Base-by-base conservation (phyloP, 2,329 filamentous ascomycete genomes). In the Fusarium sp. region DNA sequence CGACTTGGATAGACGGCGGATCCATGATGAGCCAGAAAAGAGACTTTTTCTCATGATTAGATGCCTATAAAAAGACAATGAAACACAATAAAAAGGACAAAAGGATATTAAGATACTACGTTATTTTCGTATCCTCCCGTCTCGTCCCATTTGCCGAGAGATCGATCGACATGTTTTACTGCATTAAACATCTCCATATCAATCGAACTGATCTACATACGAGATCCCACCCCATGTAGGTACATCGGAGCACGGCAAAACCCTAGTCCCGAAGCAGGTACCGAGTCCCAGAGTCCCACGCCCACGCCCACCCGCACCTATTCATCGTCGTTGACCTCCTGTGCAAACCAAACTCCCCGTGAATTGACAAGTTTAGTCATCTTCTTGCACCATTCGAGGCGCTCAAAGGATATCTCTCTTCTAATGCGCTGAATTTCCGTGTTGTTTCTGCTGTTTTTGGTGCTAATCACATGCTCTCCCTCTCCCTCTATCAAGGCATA, bases 171-270 rank as follows among this genome's bases (percentile, higher is more conserved):
- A 50, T 46, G 24, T 44, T 61, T 47, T 42, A 50, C 47, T 55
- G 38, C 41, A 59, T 52, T 50, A 22, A n/a, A 19, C 26, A 15
- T 31, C 44, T 46, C 28, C 38, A 36, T 25, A 36, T 32, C 31
- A 32, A 25, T 38, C 36, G 25, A 44, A 53, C 43, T 34, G 31
- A 34, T 34, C 31, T 34, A 34, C 10, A 31, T 55, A 25, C 26
- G 46, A 48, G 50, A 55, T 48, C 22, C 25, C 11, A 38, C 24
- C 36, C 19, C 36, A 24, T 19, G 29, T n/a, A n/a, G n/a, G n/a
- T 40, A 26, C 12, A 31, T 40, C 67, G 68, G 68, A 54, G 43
- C n/a, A 32, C 70, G 71, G 70, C 49, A 51, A 67, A 71, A 72
- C 69, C 44, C 42, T 51, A 53, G 42, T 26, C 42, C 71, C 70